Base-by-base conservation (phyloP, 176 grass and related monocot genomes). In the Dactylis glomerata region DNA sequence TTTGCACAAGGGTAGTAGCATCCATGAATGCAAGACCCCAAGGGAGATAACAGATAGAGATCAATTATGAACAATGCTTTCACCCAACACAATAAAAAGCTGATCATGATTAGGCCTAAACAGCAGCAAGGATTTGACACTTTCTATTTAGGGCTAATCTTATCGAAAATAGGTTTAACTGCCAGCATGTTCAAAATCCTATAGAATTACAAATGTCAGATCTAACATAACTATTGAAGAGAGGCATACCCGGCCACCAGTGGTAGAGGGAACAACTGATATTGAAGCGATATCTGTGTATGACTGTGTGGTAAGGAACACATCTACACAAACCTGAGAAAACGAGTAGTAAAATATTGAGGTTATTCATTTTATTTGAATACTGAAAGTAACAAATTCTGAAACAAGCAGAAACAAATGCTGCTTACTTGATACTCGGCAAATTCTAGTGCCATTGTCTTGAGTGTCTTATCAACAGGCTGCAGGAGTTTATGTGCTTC, bases 361-460 rank as follows among this genome's bases (percentile, higher is more conserved):
- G 5, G 15, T 38, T 57, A 50, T 59, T 82, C 11, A 7, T 58
- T 41, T 68, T 22, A 77, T 34, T 47, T 68, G 75, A 46, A 27
- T 57, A 75, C 27, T 65, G n/a, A 38, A 82, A 44, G 80, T 26
- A 83, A 32, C 12, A 47, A 52, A 64, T 54, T 56, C 15, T 65
- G 37, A 54, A 82, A 70, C 7, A 93, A 52, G 55, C 23, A 59
- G n/a, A 83, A 87, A 86, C 37, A 78, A 82, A 46, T 67, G 27
- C 64, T 84, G 65, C 87, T 88, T 68, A 93, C 94, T 87, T 96
- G 94, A 88, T 92, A 93, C 79, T 96, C 91, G 57, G 94, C 94
- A 85, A 93, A 96, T 76, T 96, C 94, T 46, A 91, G 76, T 75
- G 94, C 94, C 94, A 96, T 96, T 45, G 91, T 91, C 82, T 96